Base-by-base conservation (phyloP, 1,284 basidiomycete species). In the Ustilago vetiveriae region DNA sequence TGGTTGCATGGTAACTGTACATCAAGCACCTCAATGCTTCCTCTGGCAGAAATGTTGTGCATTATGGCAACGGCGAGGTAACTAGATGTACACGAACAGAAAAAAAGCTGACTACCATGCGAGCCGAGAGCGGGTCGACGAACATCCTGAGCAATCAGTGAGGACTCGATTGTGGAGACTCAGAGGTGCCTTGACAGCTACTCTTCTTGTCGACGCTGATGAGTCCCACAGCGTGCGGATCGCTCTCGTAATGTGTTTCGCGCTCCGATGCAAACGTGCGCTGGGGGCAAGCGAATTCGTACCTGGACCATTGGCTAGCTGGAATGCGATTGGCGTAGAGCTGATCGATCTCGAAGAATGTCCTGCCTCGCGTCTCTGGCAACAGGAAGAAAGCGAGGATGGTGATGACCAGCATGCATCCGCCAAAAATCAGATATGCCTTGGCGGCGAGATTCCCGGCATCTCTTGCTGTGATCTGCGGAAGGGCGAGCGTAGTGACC, bases 341-440 rank as follows among this genome's bases (percentile, higher is more conserved):
- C 53, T 75, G 71, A 50, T 77, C 75, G 51, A 77, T 75, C 67
- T 77, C 75, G 29, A 48, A 46, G 35, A 62, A 60, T 4, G 75
- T 71, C 32, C 71, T 52, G n/a, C 70, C 73, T 10, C 56, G 52
- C 13, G 75, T 77, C 44, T 77, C 75, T 22, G 75, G 75, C 17
- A 75, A 48, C 16, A 66, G 36, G 49, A 77, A 63, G 51, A 60
- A 69, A 19, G 66, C 71, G 16, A 65, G 41, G 4, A 75, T 27
- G 17, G 72, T 59, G 52, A 74, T 66, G 35, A 60, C 45, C 11
- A 68, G 42, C 69, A 73, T 75, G 63, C 58, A 70, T 32, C 66
- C 73, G 10, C 53, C 75, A 50, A 77, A 77, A 51, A 77, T 71
- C 17, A 77, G 50, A 43, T 77, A 77, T n/a, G 73, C 57, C 44